A percentile compares a stretch with the other conserved stretches of the same genome.
These are phyloP conservation scores for Fraxinus anomala DNA, from an alignment of 257 asterid species.

Conservation along the genomic window DNA sequence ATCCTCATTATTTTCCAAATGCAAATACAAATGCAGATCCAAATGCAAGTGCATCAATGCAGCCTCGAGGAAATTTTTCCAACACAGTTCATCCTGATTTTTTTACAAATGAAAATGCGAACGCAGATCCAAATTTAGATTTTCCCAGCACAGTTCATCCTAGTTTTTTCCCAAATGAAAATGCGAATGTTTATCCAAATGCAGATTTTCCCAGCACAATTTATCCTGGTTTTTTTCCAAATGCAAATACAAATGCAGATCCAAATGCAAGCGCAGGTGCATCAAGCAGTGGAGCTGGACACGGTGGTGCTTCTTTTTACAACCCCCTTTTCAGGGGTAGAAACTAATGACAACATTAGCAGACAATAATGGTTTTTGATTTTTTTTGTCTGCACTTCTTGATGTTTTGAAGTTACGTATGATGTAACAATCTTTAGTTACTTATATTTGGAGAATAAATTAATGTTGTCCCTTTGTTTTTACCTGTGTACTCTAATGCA, in stretches of 20 bases:
- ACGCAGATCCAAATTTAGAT: neutral
- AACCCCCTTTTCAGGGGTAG: neutral
- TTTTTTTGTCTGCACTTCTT: neutral
- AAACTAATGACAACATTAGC: neutral
- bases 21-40: no score
- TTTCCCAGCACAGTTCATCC: no score
- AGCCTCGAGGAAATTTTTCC: neutral
- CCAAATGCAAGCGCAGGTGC: no score
- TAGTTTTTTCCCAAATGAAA: no score
- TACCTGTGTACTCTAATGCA: neutral
- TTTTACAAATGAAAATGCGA: no score
- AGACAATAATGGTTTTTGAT: neutral
- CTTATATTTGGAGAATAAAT: neutral
- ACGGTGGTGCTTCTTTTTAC: neutral
- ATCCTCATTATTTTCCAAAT: no score
- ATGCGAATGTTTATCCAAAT: no score
- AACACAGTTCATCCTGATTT: neutral
- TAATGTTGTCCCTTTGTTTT: neutral
- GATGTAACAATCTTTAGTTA: neutral
- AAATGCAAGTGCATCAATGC: neutral
- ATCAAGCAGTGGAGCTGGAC: neutral
- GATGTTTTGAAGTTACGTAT: slow-evolving; percentile 1
- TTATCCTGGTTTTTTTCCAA: no score
- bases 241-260: no score
- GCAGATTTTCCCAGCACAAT: no score